These are phyloP conservation scores for Salix brachista DNA, from an alignment of 345 rosid genomes.

Conservation along the genomic window DNA sequence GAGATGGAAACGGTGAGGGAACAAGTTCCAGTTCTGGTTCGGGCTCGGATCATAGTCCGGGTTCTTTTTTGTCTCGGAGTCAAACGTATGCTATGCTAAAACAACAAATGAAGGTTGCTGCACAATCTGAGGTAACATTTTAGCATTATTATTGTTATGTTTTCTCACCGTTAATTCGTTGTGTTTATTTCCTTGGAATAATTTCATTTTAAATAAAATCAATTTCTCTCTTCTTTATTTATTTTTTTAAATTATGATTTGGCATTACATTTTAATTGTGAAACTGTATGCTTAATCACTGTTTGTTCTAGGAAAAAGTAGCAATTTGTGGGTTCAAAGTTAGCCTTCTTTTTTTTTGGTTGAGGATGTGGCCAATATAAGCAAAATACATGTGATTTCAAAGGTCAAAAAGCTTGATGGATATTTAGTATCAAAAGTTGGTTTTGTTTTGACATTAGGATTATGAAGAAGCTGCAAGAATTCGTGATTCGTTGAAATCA, in stretches of 20 bases:
- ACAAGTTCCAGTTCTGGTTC: constrained; percentile 28
- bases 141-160: not conserved
- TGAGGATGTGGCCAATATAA: not conserved
- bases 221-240: not conserved
- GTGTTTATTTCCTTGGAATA: not conserved
- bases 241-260: not conserved
- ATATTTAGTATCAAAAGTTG: not conserved
- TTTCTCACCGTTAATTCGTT: no score
- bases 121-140: constrained; percentile 48
- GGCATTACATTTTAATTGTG: not conserved
- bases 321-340: not conserved
- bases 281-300: not conserved
- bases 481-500: constrained; percentile 54
- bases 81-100: constrained; percentile 60
- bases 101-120: constrained; percentile 69
- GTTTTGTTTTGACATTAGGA: constrained; percentile 32
- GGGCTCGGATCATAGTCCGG: constrained; percentile 9
- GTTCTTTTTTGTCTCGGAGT: constrained; percentile 40
- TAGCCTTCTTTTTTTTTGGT: not conserved
- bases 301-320: not conserved
- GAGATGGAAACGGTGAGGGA: constrained; percentile 29
- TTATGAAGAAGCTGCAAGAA: constrained; percentile 66
- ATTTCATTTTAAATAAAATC: not conserved
- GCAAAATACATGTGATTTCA: not conserved
- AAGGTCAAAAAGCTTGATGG: not conserved